phyloP scores from a whole-genome alignment of 2,329 filamentous ascomycete genomes.

The Gnomoniopsis smithogilvyi region DNA sequence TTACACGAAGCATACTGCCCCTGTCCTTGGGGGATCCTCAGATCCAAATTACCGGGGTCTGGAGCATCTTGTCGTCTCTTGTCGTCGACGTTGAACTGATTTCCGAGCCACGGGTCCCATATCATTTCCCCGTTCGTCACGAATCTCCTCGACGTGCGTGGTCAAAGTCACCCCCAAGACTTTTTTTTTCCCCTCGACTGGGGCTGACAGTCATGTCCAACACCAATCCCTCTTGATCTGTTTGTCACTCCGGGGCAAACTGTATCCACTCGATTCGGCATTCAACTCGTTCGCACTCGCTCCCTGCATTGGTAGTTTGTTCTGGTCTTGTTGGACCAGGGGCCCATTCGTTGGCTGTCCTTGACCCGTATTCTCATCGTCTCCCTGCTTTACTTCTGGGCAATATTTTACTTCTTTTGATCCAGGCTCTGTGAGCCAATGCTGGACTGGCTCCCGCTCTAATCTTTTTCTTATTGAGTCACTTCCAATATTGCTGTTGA shows the following conservation, averaged over 20 bases:
- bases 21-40: not conserved
- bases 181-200: constrained; percentile 3
- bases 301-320: not conserved
- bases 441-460: not conserved
- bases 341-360: constrained; percentile 1
- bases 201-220: constrained; percentile 8
- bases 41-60: not conserved
- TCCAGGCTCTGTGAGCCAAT: constrained; percentile 14
- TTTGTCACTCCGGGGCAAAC: not conserved
- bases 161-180: constrained; percentile 1
- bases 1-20: not conserved
- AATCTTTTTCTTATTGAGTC: not conserved
- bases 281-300: constrained; percentile 8
- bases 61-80: constrained; percentile 4
- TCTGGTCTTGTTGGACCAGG: not conserved
- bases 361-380: not conserved
- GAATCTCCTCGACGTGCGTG: constrained; percentile 11
- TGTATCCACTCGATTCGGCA: not conserved
- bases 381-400: not conserved
- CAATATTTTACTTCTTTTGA: not conserved
- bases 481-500: not conserved
- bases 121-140: constrained; percentile 13
- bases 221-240: constrained; percentile 1
- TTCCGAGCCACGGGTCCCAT: constrained; percentile 3
- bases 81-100: constrained; percentile 4